These are phyloP conservation scores for Pezicula neosporulosa DNA, from an alignment of 2,329 filamentous ascomycete genomes.

Conservation along the genomic window DNA sequence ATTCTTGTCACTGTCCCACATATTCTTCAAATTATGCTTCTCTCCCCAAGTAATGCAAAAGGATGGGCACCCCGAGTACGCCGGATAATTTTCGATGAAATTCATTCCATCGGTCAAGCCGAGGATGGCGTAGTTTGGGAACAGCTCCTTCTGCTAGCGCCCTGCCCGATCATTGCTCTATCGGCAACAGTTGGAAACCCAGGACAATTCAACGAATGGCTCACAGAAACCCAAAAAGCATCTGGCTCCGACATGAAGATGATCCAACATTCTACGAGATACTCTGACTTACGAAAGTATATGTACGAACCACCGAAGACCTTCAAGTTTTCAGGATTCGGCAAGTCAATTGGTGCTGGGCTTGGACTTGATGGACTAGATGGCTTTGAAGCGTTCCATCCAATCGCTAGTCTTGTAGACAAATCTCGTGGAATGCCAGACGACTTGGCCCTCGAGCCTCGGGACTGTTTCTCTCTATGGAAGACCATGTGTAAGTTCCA, in stretches of 20 bases:
- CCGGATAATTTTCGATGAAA: slow-evolving; percentile 79
- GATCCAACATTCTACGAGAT: slow-evolving; percentile 65
- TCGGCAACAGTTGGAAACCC: slow-evolving; percentile 80
- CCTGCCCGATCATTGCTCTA: slow-evolving; percentile 74
- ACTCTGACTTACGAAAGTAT: slow-evolving; percentile 77
- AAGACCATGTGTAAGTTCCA: slow-evolving; percentile 57
- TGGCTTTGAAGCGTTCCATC: slow-evolving; percentile 49
- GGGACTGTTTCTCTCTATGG: slow-evolving; percentile 68
- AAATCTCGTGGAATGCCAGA: slow-evolving; percentile 59
- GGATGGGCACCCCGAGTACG: slow-evolving; percentile 66
- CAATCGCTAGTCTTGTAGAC: slow-evolving; percentile 59
- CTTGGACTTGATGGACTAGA: slow-evolving; percentile 40
- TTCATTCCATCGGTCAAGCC: slow-evolving; percentile 74
- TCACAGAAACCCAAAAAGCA: slow-evolving; percentile 58
- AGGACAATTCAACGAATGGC: slow-evolving; percentile 65
- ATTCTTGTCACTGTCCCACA: slow-evolving; percentile 75
- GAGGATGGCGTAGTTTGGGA: slow-evolving; percentile 79
- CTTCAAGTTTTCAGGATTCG: slow-evolving; percentile 29
- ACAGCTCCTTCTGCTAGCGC: slow-evolving; percentile 68
- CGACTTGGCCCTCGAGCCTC: slow-evolving; percentile 66
- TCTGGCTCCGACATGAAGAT: slow-evolving; percentile 63
- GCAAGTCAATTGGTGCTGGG: slow-evolving; percentile 30
- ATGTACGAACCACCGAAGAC: slow-evolving; percentile 52
- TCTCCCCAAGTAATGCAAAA: slow-evolving; percentile 61
- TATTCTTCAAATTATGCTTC: slow-evolving; percentile 75